Conservation (phyloP, 1,139 yeast species). For the Magnusiomyces fungicola region DNA sequence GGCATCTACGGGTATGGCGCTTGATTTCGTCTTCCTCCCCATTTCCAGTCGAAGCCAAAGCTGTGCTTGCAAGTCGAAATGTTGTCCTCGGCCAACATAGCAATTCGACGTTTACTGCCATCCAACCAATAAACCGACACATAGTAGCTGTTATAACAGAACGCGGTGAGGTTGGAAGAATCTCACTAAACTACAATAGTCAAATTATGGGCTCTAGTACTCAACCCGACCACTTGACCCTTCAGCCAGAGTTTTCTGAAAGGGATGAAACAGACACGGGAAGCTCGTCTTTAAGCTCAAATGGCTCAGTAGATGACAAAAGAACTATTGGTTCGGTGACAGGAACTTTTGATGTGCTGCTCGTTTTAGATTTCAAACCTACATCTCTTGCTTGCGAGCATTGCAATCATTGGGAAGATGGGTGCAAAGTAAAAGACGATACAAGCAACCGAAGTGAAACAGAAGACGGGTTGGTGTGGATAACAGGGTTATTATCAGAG, state of each 20-base stretch:
- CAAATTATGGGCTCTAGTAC: too few species aligned
- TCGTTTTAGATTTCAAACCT: not conserved
- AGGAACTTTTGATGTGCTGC: not conserved
- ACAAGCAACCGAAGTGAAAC: too few species aligned
- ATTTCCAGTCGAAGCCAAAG: slow-evolving; percentile 1
- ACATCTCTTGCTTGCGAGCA: not conserved
- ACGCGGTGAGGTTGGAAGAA: slow-evolving; percentile 34
- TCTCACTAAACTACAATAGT: not conserved
- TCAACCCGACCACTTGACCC: too few species aligned
- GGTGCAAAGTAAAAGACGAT: too few species aligned
- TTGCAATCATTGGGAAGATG: too few species aligned
- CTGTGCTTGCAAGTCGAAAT: slow-evolving; percentile 46
- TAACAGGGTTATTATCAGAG: too few species aligned
- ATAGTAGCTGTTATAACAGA: slow-evolving; percentile 39
- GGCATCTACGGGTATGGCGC: slow-evolving; percentile 57
- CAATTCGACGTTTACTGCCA: slow-evolving; percentile 42
- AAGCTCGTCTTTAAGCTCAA: too few species aligned
- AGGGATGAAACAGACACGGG: too few species aligned
- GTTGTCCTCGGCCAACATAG: slow-evolving; percentile 46
- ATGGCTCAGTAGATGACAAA: too few species aligned
- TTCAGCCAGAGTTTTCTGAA: too few species aligned
- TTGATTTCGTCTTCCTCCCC: slow-evolving; percentile 17
- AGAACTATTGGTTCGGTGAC: not conserved
- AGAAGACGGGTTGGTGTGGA: too few species aligned
- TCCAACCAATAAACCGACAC: slow-evolving; percentile 32